A percentile compares a stretch with the other conserved stretches of the same genome.
phyloP scores from a whole-genome alignment of 2,329 filamentous ascomycete genomes.

The Furcasterigmium furcatum region DNA sequence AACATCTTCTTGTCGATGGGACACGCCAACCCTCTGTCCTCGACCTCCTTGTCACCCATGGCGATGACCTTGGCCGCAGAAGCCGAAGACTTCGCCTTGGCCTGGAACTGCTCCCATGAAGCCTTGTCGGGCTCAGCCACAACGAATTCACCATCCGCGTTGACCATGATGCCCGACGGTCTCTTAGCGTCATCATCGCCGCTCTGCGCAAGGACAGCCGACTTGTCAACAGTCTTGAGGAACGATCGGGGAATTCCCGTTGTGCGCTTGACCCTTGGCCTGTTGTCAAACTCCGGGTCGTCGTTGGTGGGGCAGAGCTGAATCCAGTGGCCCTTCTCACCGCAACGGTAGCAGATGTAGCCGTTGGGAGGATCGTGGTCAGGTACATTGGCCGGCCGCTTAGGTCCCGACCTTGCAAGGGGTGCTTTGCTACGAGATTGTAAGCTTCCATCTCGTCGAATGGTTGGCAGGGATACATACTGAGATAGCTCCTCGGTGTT shows the following conservation, averaged over 20 bases:
- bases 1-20: constrained; percentile 97
- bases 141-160: constrained; percentile 95
- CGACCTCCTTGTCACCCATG: constrained; percentile 79
- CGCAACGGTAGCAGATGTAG: constrained; percentile 95
- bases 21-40: constrained; percentile 87
- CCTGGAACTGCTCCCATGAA: constrained; percentile 95
- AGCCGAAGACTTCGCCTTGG: constrained; percentile 83
- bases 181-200: constrained; percentile 77
- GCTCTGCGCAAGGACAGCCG: constrained; percentile 68
- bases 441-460: neutral
- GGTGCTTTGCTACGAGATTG: constrained; percentile 61
- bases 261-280: constrained; percentile 89
- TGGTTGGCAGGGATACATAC: constrained; percentile 39
- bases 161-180: constrained; percentile 91
- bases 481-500: constrained; percentile 92
- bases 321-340: constrained; percentile 99
- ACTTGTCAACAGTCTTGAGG: constrained; percentile 92
- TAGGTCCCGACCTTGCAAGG: constrained; percentile 54
- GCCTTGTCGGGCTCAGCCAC: constrained; percentile 94
- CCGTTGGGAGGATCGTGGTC: constrained; percentile 91
- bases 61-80: constrained; percentile 76
- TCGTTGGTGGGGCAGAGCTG: constrained; percentile 98
- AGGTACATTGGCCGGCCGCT: constrained; percentile 73
- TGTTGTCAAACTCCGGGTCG: constrained; percentile 92
- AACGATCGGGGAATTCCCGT: constrained; percentile 96